Percentiles rank a stretch among this genome's conserved stretches.
phyloP scores from a whole-genome alignment of 768 basidiomycete species.

The Trichaptum fuscoviolaceum region DNA sequence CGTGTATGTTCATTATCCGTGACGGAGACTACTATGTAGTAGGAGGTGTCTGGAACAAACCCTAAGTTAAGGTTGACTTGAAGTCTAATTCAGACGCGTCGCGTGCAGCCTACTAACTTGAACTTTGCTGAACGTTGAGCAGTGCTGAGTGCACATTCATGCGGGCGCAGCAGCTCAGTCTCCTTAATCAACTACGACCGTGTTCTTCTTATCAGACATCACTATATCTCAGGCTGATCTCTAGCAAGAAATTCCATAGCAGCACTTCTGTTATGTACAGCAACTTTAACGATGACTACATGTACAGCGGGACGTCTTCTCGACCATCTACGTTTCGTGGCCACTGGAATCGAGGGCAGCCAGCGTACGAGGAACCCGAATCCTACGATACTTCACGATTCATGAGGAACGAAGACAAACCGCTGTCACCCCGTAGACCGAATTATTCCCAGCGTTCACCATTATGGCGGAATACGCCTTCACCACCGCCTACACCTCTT shows the following conservation, averaged over 20 bases:
- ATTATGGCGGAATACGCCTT: background rate
- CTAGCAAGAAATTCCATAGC: background rate
- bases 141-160: background rate
- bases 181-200: background rate
- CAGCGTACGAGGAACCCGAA: background rate
- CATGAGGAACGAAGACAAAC: background rate
- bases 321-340: background rate
- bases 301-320: background rate
- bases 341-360: background rate
- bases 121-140: background rate
- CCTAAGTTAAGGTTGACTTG: too few species aligned
- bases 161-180: background rate
- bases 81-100: background rate
- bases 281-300: background rate
- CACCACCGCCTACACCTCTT: constrained; percentile 9
- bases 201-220: background rate
- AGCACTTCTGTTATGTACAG: background rate
- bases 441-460: background rate
- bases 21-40: too few species aligned
- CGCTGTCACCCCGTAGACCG: background rate
- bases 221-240: background rate
- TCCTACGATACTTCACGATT: background rate
- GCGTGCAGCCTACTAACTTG: background rate
- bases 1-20: too few species aligned
- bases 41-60: too few species aligned